Evolutionary conservation across 805 yeast genomes (phyloP).

Genomic region (Danielia reshetovae): DNA sequence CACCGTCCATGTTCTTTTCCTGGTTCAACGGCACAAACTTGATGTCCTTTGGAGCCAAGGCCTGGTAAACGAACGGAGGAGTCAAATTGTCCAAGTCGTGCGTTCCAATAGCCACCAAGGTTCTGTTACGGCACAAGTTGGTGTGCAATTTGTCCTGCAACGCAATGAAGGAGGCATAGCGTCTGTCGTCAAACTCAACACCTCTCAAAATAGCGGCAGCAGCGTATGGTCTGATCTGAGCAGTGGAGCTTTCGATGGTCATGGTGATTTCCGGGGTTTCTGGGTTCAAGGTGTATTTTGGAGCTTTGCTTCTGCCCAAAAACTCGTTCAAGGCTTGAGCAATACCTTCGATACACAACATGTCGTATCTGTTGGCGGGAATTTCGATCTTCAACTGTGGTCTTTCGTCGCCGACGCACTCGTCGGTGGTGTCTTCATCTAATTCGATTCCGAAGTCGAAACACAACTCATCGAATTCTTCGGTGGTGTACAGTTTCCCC

Average conservation of each 20-base stretch:
- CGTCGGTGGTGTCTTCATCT: constrained; percentile 93
- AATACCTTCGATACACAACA: constrained; percentile 97
- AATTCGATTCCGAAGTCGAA: constrained; percentile 96
- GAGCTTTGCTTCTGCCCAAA: constrained; percentile 63
- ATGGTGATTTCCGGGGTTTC: constrained; percentile 59
- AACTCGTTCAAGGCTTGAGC: constrained; percentile 92
- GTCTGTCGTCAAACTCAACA: constrained; percentile 73
- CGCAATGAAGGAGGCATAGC: constrained; percentile 91
- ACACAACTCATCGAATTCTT: constrained; percentile 95
- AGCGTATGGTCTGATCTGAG: constrained; percentile 81
- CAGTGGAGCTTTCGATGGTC: constrained; percentile 73
- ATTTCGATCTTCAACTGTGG: constrained; percentile 97
- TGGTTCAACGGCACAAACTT: constrained; percentile 75
- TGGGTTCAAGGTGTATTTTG: constrained; percentile 61
- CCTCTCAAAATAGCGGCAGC: constrained; percentile 92
- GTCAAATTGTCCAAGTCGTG: constrained; percentile 82
- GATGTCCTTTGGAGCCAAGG: constrained; percentile 72
- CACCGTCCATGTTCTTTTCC: constrained; percentile 65
- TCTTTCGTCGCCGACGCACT: constrained; percentile 69
- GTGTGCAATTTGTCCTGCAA: constrained; percentile 95
- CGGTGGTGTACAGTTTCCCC: constrained; percentile 59
- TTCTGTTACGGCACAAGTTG: constrained; percentile 94
- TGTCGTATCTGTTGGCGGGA: constrained; percentile 97
- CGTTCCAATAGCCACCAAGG: constrained; percentile 97
- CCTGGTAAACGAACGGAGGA: constrained; percentile 86